Evolutionary conservation across 2,329 filamentous ascomycete species (phyloP).

Genomic region (Trichoderma sp.): DNA sequence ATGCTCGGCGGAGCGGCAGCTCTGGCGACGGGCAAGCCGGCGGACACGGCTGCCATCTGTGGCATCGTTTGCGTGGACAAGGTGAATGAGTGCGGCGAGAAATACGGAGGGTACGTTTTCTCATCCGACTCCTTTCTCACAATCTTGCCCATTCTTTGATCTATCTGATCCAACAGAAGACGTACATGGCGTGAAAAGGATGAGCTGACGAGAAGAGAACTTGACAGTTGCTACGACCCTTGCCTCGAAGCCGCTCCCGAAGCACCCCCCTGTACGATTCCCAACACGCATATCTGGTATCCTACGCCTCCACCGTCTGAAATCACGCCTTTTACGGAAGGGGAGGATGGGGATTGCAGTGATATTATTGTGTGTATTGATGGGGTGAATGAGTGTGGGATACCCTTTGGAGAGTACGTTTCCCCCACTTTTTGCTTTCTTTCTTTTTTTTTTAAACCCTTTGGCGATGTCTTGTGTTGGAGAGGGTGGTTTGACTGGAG

Average conservation of each 20-base stretch:
- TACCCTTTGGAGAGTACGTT: constrained; percentile 34
- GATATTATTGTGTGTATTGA: constrained; percentile 36
- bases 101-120: constrained; percentile 37
- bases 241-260: constrained; percentile 35
- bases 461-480: too few species aligned
- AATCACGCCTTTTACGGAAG: not conserved
- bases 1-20: not conserved
- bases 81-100: constrained; percentile 36
- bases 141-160: not conserved
- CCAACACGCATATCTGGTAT: not conserved
- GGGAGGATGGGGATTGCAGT: constrained; percentile 32
- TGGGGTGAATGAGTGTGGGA: constrained; percentile 34
- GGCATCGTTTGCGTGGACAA: constrained; percentile 36
- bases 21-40: not conserved
- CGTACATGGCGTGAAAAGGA: too few species aligned
- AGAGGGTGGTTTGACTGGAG: too few species aligned
- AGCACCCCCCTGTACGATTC: constrained; percentile 31
- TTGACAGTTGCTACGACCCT: constrained; percentile 38
- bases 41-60: not conserved
- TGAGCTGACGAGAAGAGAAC: constrained; percentile 2
- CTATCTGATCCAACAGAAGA: too few species aligned
- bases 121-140: not conserved
- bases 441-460: too few species aligned
- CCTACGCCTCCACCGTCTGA: not conserved
- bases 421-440: too few species aligned